Conservation (phyloP, 1,284 basidiomycete species). For the Apiotrichum laibachii region DNA sequence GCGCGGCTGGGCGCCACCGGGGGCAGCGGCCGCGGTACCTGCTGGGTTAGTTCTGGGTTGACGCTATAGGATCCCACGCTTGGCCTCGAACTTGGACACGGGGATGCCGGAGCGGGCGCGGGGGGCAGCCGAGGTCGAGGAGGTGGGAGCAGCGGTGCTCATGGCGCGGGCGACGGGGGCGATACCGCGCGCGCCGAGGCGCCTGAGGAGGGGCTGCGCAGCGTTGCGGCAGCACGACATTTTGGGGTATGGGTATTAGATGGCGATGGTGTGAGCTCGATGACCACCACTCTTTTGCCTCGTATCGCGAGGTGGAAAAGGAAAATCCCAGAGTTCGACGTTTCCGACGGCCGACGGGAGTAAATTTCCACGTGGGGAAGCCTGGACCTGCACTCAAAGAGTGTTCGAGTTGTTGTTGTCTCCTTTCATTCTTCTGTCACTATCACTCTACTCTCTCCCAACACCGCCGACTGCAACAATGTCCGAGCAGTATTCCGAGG, state of each 20-base stretch:
- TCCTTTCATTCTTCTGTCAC: neutral
- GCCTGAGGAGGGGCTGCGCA: constrained; percentile 12
- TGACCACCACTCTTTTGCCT: no score
- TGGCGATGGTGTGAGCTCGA: neutral
- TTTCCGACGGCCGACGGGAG: neutral
- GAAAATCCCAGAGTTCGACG: neutral
- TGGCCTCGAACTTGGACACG: neutral
- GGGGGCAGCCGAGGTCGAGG: neutral
- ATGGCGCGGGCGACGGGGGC: neutral
- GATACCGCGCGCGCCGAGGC: constrained; percentile 1
- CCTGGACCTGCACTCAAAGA: neutral
- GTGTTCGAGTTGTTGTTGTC: neutral
- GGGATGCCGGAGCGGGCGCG: neutral
- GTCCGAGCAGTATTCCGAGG: constrained; percentile 24
- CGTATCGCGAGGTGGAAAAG: no score
- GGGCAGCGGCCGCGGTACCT: neutral
- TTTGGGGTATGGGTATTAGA: constrained; percentile 13
- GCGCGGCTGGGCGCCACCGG: neutral
- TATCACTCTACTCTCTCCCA: neutral
- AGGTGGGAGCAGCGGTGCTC: neutral
- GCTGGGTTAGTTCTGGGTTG: neutral
- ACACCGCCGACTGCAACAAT: neutral
- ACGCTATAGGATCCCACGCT: neutral
- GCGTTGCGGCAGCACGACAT: constrained; percentile 14
- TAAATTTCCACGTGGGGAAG: neutral